phyloP scores from a whole-genome alignment of 2,329 filamentous ascomycete genomes.

The Aspergillus unguis region DNA sequence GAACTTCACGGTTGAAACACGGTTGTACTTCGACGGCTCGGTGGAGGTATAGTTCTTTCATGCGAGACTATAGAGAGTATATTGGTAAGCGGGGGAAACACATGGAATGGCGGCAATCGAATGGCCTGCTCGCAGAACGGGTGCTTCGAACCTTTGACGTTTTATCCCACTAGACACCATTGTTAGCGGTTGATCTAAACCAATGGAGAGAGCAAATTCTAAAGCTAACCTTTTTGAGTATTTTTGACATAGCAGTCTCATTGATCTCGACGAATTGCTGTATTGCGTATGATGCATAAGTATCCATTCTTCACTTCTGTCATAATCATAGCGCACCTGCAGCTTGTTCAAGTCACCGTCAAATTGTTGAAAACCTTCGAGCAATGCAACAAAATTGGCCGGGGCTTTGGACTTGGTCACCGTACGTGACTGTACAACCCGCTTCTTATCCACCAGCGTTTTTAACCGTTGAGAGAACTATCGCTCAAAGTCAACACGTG shows the following conservation, averaged over 20 bases:
- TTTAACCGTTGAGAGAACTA: slow-evolving; percentile 91
- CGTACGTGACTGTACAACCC: slow-evolving; percentile 75
- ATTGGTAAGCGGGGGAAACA: slow-evolving; percentile 29
- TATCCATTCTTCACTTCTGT: neutral
- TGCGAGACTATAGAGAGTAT: slow-evolving; percentile 64
- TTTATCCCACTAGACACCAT: slow-evolving; percentile 76
- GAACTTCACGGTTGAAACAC: slow-evolving; percentile 95
- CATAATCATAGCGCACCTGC: slow-evolving; percentile 48
- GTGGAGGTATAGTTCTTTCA: slow-evolving; percentile 94
- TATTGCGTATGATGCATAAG: slow-evolving; percentile 11
- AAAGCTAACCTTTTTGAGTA: slow-evolving; percentile 77
- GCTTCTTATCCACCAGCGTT: slow-evolving; percentile 92
- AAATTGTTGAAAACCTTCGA: slow-evolving; percentile 97
- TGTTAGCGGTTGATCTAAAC: slow-evolving; percentile 20
- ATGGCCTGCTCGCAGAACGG: neutral
- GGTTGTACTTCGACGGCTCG: slow-evolving; percentile 95
- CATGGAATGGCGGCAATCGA: neutral
- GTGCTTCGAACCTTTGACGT: slow-evolving; percentile 71
- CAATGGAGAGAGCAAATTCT: slow-evolving; percentile 6
- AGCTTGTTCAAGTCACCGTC: slow-evolving; percentile 95
- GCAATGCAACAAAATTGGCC: slow-evolving; percentile 87
- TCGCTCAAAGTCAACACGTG: neutral
- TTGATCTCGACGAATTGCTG: slow-evolving; percentile 98
- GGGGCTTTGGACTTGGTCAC: slow-evolving; percentile 79
- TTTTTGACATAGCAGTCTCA: slow-evolving; percentile 96